Conservation (phyloP, 179 eudicot species). For the Spinacia oleracea region DNA sequence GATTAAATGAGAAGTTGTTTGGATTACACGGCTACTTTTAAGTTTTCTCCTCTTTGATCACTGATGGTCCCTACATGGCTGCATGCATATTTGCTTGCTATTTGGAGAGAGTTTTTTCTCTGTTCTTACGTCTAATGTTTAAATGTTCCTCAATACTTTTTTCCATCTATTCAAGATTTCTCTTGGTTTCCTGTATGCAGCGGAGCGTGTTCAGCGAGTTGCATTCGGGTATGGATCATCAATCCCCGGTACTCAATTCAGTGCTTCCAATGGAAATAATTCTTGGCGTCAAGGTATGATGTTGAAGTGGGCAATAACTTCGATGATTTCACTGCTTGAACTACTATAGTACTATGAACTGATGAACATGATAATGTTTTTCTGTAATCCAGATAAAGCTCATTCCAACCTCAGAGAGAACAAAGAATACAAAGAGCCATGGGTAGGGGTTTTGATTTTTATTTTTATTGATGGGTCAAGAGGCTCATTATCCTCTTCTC, state of each 20-base stretch:
- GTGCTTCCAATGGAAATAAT: constrained; percentile 28
- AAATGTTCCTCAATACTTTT: neutral
- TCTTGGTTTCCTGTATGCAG: constrained; percentile 37
- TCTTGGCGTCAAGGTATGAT: constrained; percentile 36
- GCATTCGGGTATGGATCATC: constrained; percentile 63
- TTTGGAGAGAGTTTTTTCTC: neutral
- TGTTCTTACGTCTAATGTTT: neutral
- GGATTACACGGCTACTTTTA: neutral
- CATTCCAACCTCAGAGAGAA: constrained; percentile 28
- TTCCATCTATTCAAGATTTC: neutral
- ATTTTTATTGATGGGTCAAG: neutral
- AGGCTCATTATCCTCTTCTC: neutral
- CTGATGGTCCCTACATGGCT: neutral
- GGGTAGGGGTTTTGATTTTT: constrained; percentile 53
- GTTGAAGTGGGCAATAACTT: constrained; percentile 30
- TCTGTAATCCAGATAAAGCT: constrained; percentile 28
- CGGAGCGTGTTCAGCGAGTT: constrained; percentile 42
- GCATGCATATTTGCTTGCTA: neutral
- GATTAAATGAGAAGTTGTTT: neutral
- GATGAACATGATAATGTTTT: neutral
- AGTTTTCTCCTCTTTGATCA: neutral
- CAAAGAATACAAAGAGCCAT: constrained; percentile 76
- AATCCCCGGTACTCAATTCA: constrained; percentile 35
- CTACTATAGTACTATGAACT: too few relatives aligned
- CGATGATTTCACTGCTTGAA: constrained; percentile 18